Evolutionary conservation across 805 yeast genomes (phyloP).

Genomic region (Cyberlindnera veronae): DNA sequence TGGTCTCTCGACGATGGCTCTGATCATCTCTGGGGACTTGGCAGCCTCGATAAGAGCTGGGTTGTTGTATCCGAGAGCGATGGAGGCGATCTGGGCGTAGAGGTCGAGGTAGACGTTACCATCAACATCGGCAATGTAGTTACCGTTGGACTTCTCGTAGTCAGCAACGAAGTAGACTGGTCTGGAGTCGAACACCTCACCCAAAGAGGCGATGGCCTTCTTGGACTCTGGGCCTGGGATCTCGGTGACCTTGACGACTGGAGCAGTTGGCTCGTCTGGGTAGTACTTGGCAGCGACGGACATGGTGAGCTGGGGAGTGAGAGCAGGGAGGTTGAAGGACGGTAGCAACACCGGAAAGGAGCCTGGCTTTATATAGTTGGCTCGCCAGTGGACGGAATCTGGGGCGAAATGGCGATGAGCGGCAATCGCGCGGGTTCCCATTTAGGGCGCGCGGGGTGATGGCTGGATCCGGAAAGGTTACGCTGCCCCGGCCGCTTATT

Average conservation of each 20-base stretch:
- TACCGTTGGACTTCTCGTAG: slow-evolving; percentile 70
- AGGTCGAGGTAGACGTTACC: slow-evolving; percentile 74
- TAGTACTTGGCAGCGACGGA: slow-evolving; percentile 56
- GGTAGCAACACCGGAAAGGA: background rate
- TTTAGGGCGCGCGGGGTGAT: background rate
- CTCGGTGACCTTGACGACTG: slow-evolving; percentile 51
- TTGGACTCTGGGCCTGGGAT: slow-evolving; percentile 78
- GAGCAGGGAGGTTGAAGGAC: background rate
- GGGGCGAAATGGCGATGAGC: background rate
- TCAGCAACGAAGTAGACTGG: slow-evolving; percentile 75
- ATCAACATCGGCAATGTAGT: slow-evolving; percentile 77
- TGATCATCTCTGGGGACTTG: slow-evolving; percentile 61
- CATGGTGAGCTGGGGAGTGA: slow-evolving; percentile 11
- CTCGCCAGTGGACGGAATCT: background rate
- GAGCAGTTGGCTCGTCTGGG: slow-evolving; percentile 77
- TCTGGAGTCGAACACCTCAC: slow-evolving; percentile 64
- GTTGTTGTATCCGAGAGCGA: slow-evolving; percentile 82
- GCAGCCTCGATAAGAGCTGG: slow-evolving; percentile 71
- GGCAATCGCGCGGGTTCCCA: slow-evolving; percentile 6
- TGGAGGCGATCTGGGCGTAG: slow-evolving; percentile 82
- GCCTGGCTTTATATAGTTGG: slow-evolving; percentile 3
- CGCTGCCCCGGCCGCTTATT: background rate
- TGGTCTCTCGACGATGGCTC: slow-evolving; percentile 78
- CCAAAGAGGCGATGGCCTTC: slow-evolving; percentile 49
- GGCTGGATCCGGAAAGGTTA: slow-evolving; percentile 1